Evolutionary conservation across 805 yeast genomes (phyloP).

Genomic region (Pichia insulana): DNA sequence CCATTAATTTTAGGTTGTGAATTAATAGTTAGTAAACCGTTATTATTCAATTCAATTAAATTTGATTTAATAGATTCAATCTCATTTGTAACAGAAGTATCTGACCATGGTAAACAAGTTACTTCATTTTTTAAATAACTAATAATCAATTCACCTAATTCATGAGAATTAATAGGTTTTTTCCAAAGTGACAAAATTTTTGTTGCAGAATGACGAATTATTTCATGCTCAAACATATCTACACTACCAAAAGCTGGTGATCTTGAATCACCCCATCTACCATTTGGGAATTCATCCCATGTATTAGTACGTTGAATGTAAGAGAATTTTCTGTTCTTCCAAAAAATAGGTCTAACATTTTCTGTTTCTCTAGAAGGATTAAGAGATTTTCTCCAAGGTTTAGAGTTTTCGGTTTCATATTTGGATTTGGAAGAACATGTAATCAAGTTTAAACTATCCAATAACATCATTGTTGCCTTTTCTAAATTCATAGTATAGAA

Average conservation of each 20-base stretch:
- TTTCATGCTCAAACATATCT: conserved; percentile 69
- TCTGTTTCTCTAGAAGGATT: conserved; percentile 75
- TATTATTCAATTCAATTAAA: conserved; percentile 53
- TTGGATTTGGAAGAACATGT: conserved; percentile 18
- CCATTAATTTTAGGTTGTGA: conserved; percentile 94
- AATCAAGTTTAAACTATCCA: conserved; percentile 60
- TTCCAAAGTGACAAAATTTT: conserved; percentile 88
- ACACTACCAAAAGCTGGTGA: conserved; percentile 96
- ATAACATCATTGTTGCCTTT: conserved; percentile 78
- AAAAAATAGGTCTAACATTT: conserved; percentile 86
- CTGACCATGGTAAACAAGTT: conserved; percentile 87
- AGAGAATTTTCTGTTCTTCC: conserved; percentile 89
- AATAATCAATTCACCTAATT: conserved; percentile 55
- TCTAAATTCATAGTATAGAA: conserved; percentile 97
- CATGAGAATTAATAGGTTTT: conserved; percentile 50
- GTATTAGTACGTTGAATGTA: conserved; percentile 82
- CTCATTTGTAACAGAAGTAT: conserved; percentile 77
- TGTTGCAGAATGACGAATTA: conserved; percentile 75
- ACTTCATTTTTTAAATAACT: conserved; percentile 65
- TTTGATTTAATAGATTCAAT: conserved; percentile 51
- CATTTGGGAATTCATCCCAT: conserved; percentile 98
- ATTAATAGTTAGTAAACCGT: conserved; percentile 74
- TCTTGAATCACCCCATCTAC: conserved; percentile 96
- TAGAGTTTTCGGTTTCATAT: conserved; percentile 18
- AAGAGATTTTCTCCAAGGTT: conserved; percentile 91